Conservation (phyloP, 441 rosid genomes). For the Populus hybrid region DNA sequence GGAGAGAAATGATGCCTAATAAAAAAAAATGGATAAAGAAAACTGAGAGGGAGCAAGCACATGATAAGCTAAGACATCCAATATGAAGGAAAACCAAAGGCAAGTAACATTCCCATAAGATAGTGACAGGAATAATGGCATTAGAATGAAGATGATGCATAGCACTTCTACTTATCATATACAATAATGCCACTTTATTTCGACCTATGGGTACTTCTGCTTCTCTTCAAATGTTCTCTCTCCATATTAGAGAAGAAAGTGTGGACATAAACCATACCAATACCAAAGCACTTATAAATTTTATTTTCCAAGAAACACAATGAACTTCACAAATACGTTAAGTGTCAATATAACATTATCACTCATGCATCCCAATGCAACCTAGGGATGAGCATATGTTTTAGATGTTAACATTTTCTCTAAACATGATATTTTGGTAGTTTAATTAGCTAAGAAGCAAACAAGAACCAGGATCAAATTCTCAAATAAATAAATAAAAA, state of each 20-base stretch:
- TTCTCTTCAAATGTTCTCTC: neutral
- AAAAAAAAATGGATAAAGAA: conserved; percentile 2
- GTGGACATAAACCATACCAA: no score
- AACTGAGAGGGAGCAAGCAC: neutral
- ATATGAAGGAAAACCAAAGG: neutral
- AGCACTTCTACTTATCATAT: neutral
- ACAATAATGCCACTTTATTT: neutral
- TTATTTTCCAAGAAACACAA: no score
- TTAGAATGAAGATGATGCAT: neutral
- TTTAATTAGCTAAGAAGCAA: neutral
- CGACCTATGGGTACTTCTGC: neutral
- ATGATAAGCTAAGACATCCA: neutral
- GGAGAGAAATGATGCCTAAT: conserved; percentile 63
- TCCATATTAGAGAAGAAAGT: no score
- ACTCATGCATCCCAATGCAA: no score
- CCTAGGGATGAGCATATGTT: no score
- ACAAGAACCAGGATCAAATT: neutral
- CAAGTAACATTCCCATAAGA: neutral
- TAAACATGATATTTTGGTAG: neutral
- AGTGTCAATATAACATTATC: no score
- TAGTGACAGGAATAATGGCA: neutral
- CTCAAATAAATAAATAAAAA: no score
- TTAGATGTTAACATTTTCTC: neutral
- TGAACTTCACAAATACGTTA: no score
- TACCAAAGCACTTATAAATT: no score